Conservation (phyloP, 78 protist genomes). For the Chrysochromulina parva region DNA sequence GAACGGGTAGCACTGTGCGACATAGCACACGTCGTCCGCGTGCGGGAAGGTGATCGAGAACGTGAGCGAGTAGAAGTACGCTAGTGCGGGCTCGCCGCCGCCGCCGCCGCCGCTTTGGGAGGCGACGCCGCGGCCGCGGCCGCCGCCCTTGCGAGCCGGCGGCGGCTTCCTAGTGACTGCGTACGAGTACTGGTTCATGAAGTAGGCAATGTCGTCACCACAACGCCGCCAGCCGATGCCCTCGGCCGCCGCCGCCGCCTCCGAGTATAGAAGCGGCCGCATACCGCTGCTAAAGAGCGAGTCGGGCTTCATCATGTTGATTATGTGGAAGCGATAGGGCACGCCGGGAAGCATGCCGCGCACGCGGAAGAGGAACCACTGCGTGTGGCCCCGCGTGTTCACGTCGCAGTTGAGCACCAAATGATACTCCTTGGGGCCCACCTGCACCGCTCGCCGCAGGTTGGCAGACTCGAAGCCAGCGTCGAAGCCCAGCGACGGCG, state of each 20-base stretch:
- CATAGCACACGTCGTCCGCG: conserved; percentile 40
- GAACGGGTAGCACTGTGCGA: conserved; percentile 72
- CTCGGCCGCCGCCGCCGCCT: background rate
- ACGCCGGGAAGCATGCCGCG: background rate
- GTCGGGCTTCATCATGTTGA: conserved; percentile 71
- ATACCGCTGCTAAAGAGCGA: conserved; percentile 68
- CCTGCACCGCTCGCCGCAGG: conserved; percentile 46
- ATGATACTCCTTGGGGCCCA: conserved; percentile 36
- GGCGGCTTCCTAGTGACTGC: background rate
- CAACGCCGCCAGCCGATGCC: background rate
- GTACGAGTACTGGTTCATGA: background rate
- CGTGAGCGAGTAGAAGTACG: conserved; percentile 54
- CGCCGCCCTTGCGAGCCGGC: background rate
- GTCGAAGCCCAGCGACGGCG: conserved; percentile 58
- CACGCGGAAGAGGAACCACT: conserved; percentile 76
- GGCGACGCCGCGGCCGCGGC: background rate
- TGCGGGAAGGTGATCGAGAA: conserved; percentile 3
- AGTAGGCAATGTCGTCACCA: background rate
- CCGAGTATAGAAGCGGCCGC: conserved; percentile 63
- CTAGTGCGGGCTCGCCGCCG: background rate
- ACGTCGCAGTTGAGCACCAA: conserved; percentile 65
- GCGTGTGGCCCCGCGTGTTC: conserved; percentile 73
- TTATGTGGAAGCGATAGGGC: conserved; percentile 65
- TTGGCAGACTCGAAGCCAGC: conserved; percentile 74
- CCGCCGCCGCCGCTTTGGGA: background rate